phyloP scores from a whole-genome alignment of 257 asterid genomes.

The Jacaranda mimosifolia region DNA sequence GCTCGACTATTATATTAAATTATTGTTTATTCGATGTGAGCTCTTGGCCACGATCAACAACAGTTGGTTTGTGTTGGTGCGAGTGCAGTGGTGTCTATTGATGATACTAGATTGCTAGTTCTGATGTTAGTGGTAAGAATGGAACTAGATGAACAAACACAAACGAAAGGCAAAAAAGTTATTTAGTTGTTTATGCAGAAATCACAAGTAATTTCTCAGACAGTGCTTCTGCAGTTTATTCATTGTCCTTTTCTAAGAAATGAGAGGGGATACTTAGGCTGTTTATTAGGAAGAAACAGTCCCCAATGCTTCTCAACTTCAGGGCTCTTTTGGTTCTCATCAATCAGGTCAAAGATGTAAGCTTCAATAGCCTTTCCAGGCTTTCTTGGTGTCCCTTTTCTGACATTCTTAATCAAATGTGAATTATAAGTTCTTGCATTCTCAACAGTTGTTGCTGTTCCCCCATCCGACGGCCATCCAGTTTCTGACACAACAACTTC shows the following conservation, averaged over 20 bases:
- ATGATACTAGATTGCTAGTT: too few relatives aligned
- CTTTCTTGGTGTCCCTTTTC: slow-evolving; percentile 37
- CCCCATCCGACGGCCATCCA: slow-evolving; percentile 67
- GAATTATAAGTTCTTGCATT: slow-evolving; percentile 48
- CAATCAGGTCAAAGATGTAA: slow-evolving; percentile 46
- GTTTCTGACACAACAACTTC: slow-evolving; percentile 53
- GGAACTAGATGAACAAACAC: too few relatives aligned
- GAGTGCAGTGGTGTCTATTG: too few relatives aligned
- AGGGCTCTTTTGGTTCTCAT: slow-evolving; percentile 48
- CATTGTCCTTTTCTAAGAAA: slow-evolving; percentile 16
- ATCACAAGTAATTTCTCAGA: not conserved
- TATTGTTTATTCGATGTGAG: too few relatives aligned
- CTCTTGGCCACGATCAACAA: too few relatives aligned
- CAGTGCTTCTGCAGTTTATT: not conserved
- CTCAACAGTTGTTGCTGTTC: slow-evolving; percentile 30
- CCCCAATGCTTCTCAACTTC: slow-evolving; percentile 56
- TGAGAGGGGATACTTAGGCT: slow-evolving; percentile 40
- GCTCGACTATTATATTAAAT: too few relatives aligned
- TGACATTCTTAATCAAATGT: slow-evolving; percentile 42
- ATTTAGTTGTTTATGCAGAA: not conserved
- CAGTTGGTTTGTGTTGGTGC: too few relatives aligned
- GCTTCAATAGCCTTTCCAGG: slow-evolving; percentile 41
- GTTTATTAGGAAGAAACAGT: slow-evolving; percentile 37
- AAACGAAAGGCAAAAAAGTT: too few relatives aligned
- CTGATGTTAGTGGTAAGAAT: too few relatives aligned